Base-by-base conservation (phyloP, 495 filamentous ascomycete species). In the Arthonia radiata region DNA sequence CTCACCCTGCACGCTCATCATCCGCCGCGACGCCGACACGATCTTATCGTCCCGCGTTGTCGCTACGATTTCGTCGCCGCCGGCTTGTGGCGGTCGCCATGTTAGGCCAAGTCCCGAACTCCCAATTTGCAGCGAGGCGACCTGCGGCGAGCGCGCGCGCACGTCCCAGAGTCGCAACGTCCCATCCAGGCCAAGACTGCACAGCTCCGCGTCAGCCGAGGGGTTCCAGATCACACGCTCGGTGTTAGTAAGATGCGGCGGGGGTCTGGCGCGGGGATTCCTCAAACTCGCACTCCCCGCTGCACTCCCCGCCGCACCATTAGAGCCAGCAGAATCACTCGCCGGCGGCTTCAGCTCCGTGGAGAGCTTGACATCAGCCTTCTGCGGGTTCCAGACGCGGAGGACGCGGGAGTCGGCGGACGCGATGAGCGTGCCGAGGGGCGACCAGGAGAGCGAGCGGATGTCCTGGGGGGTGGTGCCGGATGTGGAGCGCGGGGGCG, bases 151-250 rank as follows among this genome's bases (percentile, higher is more conserved):
- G 46, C 79, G 83, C 13, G 63, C 76, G 35, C 81, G 61, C 11
- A 90, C 78, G 43, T 97, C 89, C 86, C 86, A 97, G 36, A 97
- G 68, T 33, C 73, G 67, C 32, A 90, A 73, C 10, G 72, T 70
- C 1, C 82, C 82, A 46, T 94, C 86, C 7, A 56, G 61, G 13
- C 75, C 75, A 35, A 79, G 68, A 37, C 78, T 91, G 22, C 76
- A 82, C 3, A 97, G 52, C 46, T 90, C 80, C 4, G 76, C 72
- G 35, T 93, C 81, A 36, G 73, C 78, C 4, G 64, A 61, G 2
- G 86, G 86, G 38, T 91, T 82, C 53, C 89, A 97, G 3, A 74
- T 64, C 2, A 93, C 71, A 33, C 78, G 74, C 47, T 93, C 83
- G 11, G 93, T 71, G 5, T 54, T 56, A 6, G 64, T 68, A 2